phyloP scores from a whole-genome alignment of 129 eudicot genomes.

The Saussurea involucrata region DNA sequence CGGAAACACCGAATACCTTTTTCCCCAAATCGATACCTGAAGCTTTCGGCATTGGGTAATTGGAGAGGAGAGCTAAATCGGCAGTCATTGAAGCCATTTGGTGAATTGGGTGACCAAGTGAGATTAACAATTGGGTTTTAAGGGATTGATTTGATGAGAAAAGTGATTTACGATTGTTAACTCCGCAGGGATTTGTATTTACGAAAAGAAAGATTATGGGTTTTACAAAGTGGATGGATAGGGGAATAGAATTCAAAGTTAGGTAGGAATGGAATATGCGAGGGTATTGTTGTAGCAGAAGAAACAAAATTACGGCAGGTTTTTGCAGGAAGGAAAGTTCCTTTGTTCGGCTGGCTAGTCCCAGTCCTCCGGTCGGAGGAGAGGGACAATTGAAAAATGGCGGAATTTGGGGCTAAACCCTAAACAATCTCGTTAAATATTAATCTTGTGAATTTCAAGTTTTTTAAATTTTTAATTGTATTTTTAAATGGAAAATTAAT shows the following conservation, averaged over 20 bases:
- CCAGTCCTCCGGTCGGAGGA: background rate
- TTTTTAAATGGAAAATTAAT: too few relatives aligned
- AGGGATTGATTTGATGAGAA: background rate
- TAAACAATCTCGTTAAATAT: too few relatives aligned
- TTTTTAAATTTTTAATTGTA: too few relatives aligned
- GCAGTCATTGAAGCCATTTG: constrained; percentile 23
- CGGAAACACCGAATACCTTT: constrained; percentile 23
- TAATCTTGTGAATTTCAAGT: too few relatives aligned
- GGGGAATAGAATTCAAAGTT: background rate
- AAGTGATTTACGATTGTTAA: background rate
- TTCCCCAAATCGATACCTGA: constrained; percentile 10
- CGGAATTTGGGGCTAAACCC: background rate
- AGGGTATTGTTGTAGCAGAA: background rate
- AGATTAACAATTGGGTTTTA: constrained; percentile 1
- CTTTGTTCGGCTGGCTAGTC: background rate
- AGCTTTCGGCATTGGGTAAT: background rate
- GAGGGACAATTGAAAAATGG: background rate
- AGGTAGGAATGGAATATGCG: background rate
- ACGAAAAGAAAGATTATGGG: constrained; percentile 5
- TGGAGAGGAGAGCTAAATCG: constrained; percentile 13
- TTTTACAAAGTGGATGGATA: background rate
- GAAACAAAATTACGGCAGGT: background rate
- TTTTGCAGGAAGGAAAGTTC: background rate
- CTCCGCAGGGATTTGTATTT: constrained; percentile 17
- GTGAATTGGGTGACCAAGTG: background rate